phyloP scores from a whole-genome alignment of 495 filamentous ascomycete genomes.

The Daldinia childiae region DNA sequence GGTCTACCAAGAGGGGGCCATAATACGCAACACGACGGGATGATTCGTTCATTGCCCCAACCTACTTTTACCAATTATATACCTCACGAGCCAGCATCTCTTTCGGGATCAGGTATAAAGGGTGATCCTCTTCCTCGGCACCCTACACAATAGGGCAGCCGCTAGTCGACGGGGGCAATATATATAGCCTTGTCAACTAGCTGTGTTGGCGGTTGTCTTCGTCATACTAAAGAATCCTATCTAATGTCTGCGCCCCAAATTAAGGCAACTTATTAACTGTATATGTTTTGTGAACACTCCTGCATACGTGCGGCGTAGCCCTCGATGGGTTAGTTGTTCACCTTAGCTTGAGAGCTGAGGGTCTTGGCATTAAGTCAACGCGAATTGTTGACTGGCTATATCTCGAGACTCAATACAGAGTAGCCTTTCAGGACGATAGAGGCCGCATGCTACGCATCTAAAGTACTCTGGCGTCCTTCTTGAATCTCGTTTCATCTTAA shows the following conservation, averaged over 20 bases:
- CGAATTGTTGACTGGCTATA: background rate
- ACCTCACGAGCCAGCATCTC: conserved; percentile 25
- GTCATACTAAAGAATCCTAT: background rate
- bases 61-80: conserved; percentile 28
- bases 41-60: conserved; percentile 35
- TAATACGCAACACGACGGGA: conserved; percentile 36
- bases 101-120: conserved; percentile 25
- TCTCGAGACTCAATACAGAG: conserved; percentile 4
- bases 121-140: conserved; percentile 27
- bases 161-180: background rate
- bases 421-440: background rate
- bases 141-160: conserved; percentile 18
- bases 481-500: background rate
- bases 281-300: conserved; percentile 9
- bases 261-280: background rate
- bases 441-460: background rate
- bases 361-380: conserved; percentile 1
- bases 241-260: background rate
- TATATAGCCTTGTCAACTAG: conserved; percentile 4
- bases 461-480: background rate
- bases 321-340: background rate
- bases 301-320: background rate
- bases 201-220: conserved; percentile 1
- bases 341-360: background rate
- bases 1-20: conserved; percentile 41